phyloP scores from a whole-genome alignment of 306 rosid genomes.

The Lupinus albus region DNA sequence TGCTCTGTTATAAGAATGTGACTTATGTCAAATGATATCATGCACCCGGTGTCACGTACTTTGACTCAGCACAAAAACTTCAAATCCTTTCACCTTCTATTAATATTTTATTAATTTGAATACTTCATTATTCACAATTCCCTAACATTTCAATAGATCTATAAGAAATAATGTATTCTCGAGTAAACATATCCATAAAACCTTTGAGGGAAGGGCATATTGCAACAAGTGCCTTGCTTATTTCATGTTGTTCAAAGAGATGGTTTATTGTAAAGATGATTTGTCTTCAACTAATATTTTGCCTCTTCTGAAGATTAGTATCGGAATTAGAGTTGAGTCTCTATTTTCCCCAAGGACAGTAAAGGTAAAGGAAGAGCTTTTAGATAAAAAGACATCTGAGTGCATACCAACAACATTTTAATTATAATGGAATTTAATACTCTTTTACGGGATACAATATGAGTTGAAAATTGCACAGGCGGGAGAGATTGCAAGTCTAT shows the following conservation, averaged over 20 bases:
- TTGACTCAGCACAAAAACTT: neutral
- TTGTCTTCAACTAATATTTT: constrained; percentile 5
- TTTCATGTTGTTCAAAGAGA: constrained; percentile 4
- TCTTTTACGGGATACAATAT: constrained; percentile 3
- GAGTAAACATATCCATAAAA: constrained; percentile 24
- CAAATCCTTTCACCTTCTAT: constrained; percentile 18
- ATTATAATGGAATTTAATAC: constrained; percentile 1
- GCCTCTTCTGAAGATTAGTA: neutral
- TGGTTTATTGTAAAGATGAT: neutral
- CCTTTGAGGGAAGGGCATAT: constrained; percentile 2
- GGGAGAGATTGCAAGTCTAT: constrained; percentile 13
- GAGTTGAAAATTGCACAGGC: neutral
- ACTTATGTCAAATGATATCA: neutral
- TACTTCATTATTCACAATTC: constrained; percentile 3
- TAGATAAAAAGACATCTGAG: neutral
- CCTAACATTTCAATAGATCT: constrained; percentile 8
- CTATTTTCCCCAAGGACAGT: neutral
- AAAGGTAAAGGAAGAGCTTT: neutral
- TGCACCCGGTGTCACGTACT: constrained; percentile 21
- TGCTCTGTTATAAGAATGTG: constrained; percentile 3
- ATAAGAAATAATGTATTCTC: neutral
- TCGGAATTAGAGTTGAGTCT: constrained; percentile 6
- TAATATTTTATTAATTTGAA: neutral
- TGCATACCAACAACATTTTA: constrained; percentile 16
- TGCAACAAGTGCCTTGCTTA: constrained; percentile 2